Evolutionary conservation across 371 early-diverging fungal species (phyloP).

Genomic region (Saksenaea vasiformis): DNA sequence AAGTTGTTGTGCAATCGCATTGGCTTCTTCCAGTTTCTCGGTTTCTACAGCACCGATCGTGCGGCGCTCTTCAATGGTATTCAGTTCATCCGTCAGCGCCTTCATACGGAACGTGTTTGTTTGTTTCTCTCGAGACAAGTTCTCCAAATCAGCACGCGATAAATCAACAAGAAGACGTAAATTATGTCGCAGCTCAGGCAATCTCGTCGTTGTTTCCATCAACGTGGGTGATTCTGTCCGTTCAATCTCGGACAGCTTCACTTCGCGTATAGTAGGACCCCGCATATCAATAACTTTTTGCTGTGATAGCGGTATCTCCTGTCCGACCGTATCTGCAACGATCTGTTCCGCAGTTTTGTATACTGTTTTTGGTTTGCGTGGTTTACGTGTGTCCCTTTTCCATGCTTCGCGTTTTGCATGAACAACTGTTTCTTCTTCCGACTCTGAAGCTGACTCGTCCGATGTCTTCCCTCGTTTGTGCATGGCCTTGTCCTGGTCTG

Average conservation of each 20-base stretch:
- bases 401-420: constrained; percentile 48
- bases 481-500: constrained; percentile 54
- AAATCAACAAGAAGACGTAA: constrained; percentile 72
- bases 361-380: constrained; percentile 49
- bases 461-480: constrained; percentile 27
- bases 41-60: constrained; percentile 25
- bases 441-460: constrained; percentile 32
- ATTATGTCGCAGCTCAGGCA: constrained; percentile 83
- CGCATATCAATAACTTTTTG: constrained; percentile 87
- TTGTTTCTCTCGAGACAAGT: constrained; percentile 60
- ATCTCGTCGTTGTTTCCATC: constrained; percentile 51
- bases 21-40: constrained; percentile 41
- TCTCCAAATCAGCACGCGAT: constrained; percentile 69
- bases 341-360: constrained; percentile 82
- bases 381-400: constrained; percentile 35
- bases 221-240: constrained; percentile 49
- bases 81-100: constrained; percentile 40
- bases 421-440: constrained; percentile 7
- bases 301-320: constrained; percentile 28
- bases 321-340: constrained; percentile 27
- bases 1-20: constrained; percentile 53
- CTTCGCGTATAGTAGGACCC: constrained; percentile 66
- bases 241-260: constrained; percentile 49
- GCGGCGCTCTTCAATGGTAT: constrained; percentile 39
- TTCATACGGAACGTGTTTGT: constrained; percentile 42